Conservation (phyloP, 192 early-diverging fungal species). For the Phycomyces nitens region DNA sequence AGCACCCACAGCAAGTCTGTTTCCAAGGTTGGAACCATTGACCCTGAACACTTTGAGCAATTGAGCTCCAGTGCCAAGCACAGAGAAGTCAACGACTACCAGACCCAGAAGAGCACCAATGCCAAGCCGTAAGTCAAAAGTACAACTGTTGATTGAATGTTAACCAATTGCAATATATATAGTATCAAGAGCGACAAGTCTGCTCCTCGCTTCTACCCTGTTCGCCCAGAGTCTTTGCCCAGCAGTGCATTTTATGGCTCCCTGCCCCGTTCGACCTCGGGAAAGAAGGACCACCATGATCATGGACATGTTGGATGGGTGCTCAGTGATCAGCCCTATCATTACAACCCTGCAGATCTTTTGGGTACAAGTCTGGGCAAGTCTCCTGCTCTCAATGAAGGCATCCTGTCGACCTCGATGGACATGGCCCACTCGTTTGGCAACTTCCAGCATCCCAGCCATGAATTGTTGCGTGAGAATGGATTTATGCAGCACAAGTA, state of each 20-base stretch:
- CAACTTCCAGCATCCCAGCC: slow-evolving; percentile 81
- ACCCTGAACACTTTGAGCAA: slow-evolving; percentile 55
- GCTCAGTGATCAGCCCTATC: slow-evolving; percentile 67
- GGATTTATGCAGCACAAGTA: slow-evolving; percentile 99
- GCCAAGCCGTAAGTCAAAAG: background rate
- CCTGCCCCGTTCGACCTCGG: slow-evolving; percentile 14
- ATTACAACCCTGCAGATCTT: slow-evolving; percentile 49
- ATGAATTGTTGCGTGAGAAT: slow-evolving; percentile 91
- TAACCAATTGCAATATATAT: too few relatives aligned
- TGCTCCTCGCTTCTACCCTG: slow-evolving; percentile 50
- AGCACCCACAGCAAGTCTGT: slow-evolving; percentile 34
- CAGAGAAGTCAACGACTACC: background rate
- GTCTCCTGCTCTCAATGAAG: slow-evolving; percentile 23
- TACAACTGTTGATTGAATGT: background rate
- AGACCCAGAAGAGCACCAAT: background rate
- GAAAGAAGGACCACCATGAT: slow-evolving; percentile 58
- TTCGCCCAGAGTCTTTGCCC: slow-evolving; percentile 37
- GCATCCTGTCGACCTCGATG: slow-evolving; percentile 41
- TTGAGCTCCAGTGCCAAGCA: slow-evolving; percentile 39
- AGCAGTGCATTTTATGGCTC: slow-evolving; percentile 23
- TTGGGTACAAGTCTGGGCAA: slow-evolving; percentile 41
- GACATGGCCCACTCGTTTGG: slow-evolving; percentile 59
- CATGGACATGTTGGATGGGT: slow-evolving; percentile 75
- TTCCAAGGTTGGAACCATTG: slow-evolving; percentile 60
- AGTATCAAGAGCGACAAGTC: slow-evolving; percentile 12